Evolutionary conservation across 169 alveolate species (phyloP).

Genomic region (Besnoitia besnoiti): DNA sequence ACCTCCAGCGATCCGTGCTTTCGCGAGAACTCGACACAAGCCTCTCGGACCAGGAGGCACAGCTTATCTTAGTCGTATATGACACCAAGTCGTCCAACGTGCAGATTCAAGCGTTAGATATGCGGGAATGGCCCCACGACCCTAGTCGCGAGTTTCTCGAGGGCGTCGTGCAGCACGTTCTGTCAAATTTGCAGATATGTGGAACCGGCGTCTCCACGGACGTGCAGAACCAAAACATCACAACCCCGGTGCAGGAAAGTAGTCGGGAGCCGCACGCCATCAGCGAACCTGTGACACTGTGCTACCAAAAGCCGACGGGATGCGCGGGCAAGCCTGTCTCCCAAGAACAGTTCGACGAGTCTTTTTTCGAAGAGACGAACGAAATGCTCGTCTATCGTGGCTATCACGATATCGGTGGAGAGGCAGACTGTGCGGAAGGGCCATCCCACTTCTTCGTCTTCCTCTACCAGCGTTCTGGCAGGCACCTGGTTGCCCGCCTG

Average conservation of each 20-base stretch:
- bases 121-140: slow-evolving; percentile 12
- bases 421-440: neutral
- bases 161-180: neutral
- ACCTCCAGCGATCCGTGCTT: neutral
- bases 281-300: neutral
- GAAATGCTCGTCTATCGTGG: slow-evolving; percentile 3
- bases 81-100: neutral
- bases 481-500: neutral
- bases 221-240: too few species aligned
- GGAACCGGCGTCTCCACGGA: neutral
- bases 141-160: neutral
- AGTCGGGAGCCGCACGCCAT: neutral
- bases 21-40: neutral
- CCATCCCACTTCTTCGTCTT: neutral
- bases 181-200: neutral
- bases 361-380: neutral
- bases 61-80: neutral
- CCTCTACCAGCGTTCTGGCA: neutral
- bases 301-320: neutral
- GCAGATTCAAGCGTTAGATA: neutral
- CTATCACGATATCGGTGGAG: neutral
- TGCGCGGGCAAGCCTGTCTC: neutral
- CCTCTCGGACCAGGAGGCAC: neutral
- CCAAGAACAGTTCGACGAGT: neutral
- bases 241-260: too few species aligned